Evolutionary conservation across 2,329 filamentous ascomycete species (phyloP).

Genomic region (Hypomyces perniciosus): DNA sequence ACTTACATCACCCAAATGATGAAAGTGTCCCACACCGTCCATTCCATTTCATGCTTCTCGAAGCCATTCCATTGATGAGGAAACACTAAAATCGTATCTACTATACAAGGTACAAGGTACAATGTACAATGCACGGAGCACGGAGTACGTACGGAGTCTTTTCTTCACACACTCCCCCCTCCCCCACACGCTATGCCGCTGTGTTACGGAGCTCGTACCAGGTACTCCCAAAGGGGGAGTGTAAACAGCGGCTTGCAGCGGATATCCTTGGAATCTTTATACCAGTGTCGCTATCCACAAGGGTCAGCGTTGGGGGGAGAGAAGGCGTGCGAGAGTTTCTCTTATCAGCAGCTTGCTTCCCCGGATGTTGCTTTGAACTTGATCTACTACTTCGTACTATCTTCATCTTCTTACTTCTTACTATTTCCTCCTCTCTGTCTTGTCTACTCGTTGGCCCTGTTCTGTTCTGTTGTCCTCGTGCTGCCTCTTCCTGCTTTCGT

Average conservation of each 20-base stretch:
- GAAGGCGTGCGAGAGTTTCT: neutral
- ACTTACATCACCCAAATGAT: too few relatives aligned
- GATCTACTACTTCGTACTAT: neutral
- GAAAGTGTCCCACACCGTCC: too few relatives aligned
- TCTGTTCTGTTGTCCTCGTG: neutral
- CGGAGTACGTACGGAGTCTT: too few relatives aligned
- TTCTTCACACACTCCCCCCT: neutral
- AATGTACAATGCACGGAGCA: too few relatives aligned
- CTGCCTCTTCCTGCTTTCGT: neutral
- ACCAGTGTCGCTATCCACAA: neutral
- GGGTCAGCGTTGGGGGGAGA: neutral
- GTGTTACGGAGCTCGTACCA: too few relatives aligned
- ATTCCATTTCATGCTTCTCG: too few relatives aligned
- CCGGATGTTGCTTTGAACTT: conserved; percentile 2
- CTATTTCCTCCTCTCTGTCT: neutral
- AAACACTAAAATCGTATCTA: too few relatives aligned
- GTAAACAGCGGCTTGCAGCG: conserved; percentile 9
- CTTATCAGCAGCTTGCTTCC: conserved; percentile 5
- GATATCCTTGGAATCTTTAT: conserved; percentile 2
- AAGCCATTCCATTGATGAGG: too few relatives aligned
- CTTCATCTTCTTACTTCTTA: neutral
- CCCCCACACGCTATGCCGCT: neutral
- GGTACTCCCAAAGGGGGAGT: too few relatives aligned
- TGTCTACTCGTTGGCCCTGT: neutral
- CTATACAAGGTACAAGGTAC: too few relatives aligned